These are phyloP conservation scores for Xylaria sp. DNA, from an alignment of 2,329 filamentous ascomycete species.

Conservation along the genomic window DNA sequence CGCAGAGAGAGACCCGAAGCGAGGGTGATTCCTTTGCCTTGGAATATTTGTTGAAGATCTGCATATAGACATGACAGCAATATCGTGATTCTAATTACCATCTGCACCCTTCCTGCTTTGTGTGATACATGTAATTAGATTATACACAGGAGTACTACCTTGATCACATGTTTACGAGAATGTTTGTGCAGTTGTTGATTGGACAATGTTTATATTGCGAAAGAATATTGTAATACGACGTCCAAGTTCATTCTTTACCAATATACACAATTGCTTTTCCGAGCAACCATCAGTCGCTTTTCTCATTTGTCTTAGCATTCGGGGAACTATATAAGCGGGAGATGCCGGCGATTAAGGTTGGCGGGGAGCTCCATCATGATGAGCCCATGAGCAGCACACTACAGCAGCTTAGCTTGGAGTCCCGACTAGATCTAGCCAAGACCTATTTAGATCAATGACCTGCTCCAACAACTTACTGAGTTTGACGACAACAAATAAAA, in stretches of 20 bases:
- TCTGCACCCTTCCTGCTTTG: neutral
- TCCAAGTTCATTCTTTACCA: neutral
- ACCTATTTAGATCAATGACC: neutral
- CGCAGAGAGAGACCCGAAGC: slow-evolving; percentile 16
- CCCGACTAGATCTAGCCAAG: neutral
- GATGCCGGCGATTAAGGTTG: neutral
- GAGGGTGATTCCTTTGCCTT: slow-evolving; percentile 12
- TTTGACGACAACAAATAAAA: neutral
- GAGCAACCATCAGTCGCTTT: neutral
- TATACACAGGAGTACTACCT: neutral
- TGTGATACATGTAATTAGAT: neutral
- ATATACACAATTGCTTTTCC: neutral
- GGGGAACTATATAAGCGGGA: neutral
- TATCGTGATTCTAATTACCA: slow-evolving; percentile 10
- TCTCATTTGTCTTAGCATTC: neutral
- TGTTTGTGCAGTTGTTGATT: neutral
- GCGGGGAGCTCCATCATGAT: slow-evolving; percentile 2
- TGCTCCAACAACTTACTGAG: neutral
- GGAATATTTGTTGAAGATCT: slow-evolving; percentile 21
- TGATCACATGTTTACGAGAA: neutral
- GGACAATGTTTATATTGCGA: neutral
- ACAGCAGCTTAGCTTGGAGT: neutral
- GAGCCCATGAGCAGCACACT: no score
- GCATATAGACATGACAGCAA: slow-evolving; percentile 32
- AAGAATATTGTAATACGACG: neutral